These are phyloP conservation scores for Brassica hybrid DNA, from an alignment of 441 rosid species.

Conservation along the genomic window DNA sequence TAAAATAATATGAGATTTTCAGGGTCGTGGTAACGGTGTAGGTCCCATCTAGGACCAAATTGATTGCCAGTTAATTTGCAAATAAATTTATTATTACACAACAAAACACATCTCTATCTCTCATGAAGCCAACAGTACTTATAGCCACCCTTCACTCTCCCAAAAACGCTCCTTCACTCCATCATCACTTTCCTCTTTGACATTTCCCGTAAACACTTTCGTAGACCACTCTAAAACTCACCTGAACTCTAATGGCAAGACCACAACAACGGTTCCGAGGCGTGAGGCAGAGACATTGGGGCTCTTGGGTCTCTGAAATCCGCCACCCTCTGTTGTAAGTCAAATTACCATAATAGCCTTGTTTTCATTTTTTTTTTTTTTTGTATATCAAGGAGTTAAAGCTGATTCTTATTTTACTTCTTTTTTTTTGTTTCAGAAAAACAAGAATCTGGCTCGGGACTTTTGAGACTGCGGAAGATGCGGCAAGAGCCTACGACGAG, in stretches of 20 bases:
- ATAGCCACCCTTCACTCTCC: constrained; percentile 49
- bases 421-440: constrained; percentile 56
- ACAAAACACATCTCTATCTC: constrained; percentile 29
- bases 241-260: constrained; percentile 65
- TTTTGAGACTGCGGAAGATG: constrained; percentile 78
- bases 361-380: neutral
- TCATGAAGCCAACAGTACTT: constrained; percentile 50
- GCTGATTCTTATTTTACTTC: neutral
- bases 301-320: constrained; percentile 99
- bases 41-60: constrained; percentile 59
- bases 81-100: neutral
- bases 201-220: constrained; percentile 50
- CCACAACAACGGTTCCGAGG: constrained; percentile 94
- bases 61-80: constrained; percentile 69
- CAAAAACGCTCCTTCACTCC: constrained; percentile 36
- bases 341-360: constrained; percentile 5
- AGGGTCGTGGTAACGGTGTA: constrained; percentile 33
- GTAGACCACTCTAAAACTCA: constrained; percentile 7
- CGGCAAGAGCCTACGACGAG: constrained; percentile 94
- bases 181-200: constrained; percentile 28
- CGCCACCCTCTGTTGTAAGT: constrained; percentile 93
- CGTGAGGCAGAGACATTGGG: constrained; percentile 98
- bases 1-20: constrained; percentile 21
- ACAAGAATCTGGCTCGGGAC: constrained; percentile 98
- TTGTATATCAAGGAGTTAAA: neutral